Percentiles rank a stretch among this genome's conserved stretches.
phyloP scores from a whole-genome alignment of 2,329 filamentous ascomycete genomes.

The Xylaria sp. region DNA sequence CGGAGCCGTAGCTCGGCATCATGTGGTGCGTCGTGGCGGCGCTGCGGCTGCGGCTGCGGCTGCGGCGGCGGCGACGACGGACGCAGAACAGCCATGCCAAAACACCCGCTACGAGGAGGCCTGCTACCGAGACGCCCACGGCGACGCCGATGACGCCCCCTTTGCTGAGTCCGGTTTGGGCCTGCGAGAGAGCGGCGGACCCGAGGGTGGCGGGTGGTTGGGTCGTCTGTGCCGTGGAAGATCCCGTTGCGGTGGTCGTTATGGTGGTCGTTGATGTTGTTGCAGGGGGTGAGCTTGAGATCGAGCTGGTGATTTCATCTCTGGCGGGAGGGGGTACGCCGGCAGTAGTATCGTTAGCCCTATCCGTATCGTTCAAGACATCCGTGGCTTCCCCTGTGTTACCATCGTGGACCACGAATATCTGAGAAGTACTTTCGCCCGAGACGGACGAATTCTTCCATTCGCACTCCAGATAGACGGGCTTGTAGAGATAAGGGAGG shows the following conservation, averaged over 20 bases:
- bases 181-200: neutral
- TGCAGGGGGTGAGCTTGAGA: slow-evolving; percentile 10
- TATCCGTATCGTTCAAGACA: rapidly evolving
- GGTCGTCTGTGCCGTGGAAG: slow-evolving; percentile 10
- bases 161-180: slow-evolving; percentile 5
- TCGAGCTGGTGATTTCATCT: neutral
- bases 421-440: slow-evolving; percentile 39
- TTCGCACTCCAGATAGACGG: slow-evolving; percentile 43
- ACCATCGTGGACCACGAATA: slow-evolving; percentile 33
- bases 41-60: slow-evolving; percentile 52
- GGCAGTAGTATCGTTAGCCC: neutral
- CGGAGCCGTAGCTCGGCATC: slow-evolving; percentile 42
- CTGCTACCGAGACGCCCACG: slow-evolving; percentile 46
- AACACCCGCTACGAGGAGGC: slow-evolving; percentile 54
- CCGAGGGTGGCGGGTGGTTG: neutral
- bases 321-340: neutral
- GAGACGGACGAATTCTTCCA: slow-evolving; percentile 39
- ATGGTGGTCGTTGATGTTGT: slow-evolving; percentile 13
- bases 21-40: slow-evolving; percentile 39
- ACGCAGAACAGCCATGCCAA: slow-evolving; percentile 58
- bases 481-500: slow-evolving; percentile 12
- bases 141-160: slow-evolving; percentile 45
- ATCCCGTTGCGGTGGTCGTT: slow-evolving; percentile 8
- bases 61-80: slow-evolving; percentile 53
- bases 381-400: neutral